These are phyloP conservation scores for Pisolithus marmoratus DNA, from an alignment of 768 basidiomycete genomes.

Conservation along the genomic window DNA sequence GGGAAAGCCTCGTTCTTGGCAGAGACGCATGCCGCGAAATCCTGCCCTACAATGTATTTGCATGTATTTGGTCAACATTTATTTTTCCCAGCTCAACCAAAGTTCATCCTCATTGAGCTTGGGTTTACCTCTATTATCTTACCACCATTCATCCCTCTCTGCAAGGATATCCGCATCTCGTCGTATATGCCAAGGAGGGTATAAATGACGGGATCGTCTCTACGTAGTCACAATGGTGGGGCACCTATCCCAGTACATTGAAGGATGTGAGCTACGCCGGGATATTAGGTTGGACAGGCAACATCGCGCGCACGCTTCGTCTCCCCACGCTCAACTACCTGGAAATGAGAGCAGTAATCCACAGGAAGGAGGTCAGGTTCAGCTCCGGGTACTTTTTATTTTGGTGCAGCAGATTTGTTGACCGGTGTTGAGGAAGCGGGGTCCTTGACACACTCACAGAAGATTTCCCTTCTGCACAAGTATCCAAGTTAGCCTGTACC, in stretches of 20 bases:
- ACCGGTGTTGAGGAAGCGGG: constrained; percentile 67
- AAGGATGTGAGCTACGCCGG: constrained; percentile 88
- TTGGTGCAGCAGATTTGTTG: constrained; percentile 73
- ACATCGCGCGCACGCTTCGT: constrained; percentile 20
- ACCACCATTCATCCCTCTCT: background rate
- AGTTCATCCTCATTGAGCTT: no score
- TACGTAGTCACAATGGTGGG: constrained; percentile 86
- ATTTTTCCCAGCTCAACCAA: no score
- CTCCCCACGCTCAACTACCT: constrained; percentile 29
- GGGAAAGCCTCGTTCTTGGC: no score
- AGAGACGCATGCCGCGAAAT: no score
- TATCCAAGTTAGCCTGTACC: no score
- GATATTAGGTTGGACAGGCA: constrained; percentile 81
- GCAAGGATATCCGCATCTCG: constrained; percentile 61
- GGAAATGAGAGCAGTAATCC: constrained; percentile 86
- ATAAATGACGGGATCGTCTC: constrained; percentile 94
- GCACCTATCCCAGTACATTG: constrained; percentile 92
- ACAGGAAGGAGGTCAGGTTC: constrained; percentile 86
- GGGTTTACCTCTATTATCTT: background rate
- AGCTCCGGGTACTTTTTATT: constrained; percentile 88
- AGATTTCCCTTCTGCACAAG: no score
- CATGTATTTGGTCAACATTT: no score
- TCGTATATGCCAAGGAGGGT: constrained; percentile 85
- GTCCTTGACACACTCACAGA: background rate
- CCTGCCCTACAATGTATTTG: no score